Evolutionary conservation across 495 filamentous ascomycete species (phyloP).

Genomic region (Penicillium cinerascens): DNA sequence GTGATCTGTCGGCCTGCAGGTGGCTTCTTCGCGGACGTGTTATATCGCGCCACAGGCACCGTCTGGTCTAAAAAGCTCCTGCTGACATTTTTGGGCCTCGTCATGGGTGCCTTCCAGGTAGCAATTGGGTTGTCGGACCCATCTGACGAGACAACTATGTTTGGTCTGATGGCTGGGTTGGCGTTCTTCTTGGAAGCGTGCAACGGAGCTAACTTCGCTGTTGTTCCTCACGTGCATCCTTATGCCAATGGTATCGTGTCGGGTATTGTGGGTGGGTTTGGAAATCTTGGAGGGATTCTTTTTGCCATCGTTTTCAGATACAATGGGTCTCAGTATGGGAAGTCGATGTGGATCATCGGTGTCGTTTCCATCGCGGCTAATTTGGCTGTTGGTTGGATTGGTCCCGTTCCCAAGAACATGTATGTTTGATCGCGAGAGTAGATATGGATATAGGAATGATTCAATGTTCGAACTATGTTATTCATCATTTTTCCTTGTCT

Average conservation of each 20-base stretch:
- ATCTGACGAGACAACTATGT: conserved; percentile 58
- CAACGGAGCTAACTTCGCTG: conserved; percentile 82
- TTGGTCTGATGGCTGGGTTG: conserved; percentile 70
- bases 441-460: background rate
- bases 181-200: conserved; percentile 80
- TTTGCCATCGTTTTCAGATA: conserved; percentile 87
- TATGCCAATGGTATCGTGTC: conserved; percentile 71
- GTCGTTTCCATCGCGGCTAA: conserved; percentile 68
- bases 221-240: conserved; percentile 82
- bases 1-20: conserved; percentile 70
- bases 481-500: background rate
- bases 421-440: conserved; percentile 12
- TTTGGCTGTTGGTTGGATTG: conserved; percentile 66
- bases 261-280: conserved; percentile 71
- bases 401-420: conserved; percentile 54
- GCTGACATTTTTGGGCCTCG: conserved; percentile 58
- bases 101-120: conserved; percentile 65
- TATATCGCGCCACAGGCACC: conserved; percentile 59
- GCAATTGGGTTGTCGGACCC: conserved; percentile 66
- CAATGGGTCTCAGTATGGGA: conserved; percentile 60
- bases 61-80: conserved; percentile 77
- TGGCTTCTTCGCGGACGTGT: conserved; percentile 67
- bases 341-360: conserved; percentile 78
- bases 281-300: conserved; percentile 82
- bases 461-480: background rate